Base-by-base conservation (phyloP, 73 alveolate genomes). In the Durusdinium trenchii region DNA sequence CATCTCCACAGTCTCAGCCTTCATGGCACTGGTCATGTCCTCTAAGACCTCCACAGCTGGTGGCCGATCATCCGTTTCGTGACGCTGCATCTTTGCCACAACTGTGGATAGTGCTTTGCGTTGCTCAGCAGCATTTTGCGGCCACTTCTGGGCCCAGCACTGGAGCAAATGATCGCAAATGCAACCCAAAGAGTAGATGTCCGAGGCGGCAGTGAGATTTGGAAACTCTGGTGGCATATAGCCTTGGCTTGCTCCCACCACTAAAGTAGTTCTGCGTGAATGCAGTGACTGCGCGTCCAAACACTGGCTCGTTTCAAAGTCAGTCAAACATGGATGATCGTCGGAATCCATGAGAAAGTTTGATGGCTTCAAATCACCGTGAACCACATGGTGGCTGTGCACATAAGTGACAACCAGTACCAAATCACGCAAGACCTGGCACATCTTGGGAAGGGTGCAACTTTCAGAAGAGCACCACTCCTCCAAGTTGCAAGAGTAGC, bases 181-280 rank as follows among this genome's bases (percentile, higher is more conserved):
- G 94, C 94, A 85, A 54, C 94, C 94, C 40, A 85, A 40, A 42
- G 94, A 85, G 47, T 85, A 85, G 60, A 85, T 85, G 94, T 85
- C 94, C 3, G 94, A 85, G 28, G 76, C 94, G 6, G 78, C 61
- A 2, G 94, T 54, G 28, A 54, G 81, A 36, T 52, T 32, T 85
- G 94, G 81, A 38, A 52, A 85, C 94, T 85, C 94, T 42, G 94
- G 94, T 36, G 94, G 81, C 60, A 57, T 38, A 42, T 52, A 85
- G 57, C 78, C 94, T 28, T 52, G 81, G 26, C 48, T 81, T 16
- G 48, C 91, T 46, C 91, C 91, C 67, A 81, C 91, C 48, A 81
- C 67, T 67, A 81, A 6, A 46, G 91, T 81, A 30, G 91, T 81
- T 48, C 69, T 81, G 91, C 69, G 91, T 12, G 48, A 26, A 45